Evolutionary conservation across 2,329 filamentous ascomycete genomes (phyloP).

Genomic region (Stagonosporopsis rhizophila): DNA sequence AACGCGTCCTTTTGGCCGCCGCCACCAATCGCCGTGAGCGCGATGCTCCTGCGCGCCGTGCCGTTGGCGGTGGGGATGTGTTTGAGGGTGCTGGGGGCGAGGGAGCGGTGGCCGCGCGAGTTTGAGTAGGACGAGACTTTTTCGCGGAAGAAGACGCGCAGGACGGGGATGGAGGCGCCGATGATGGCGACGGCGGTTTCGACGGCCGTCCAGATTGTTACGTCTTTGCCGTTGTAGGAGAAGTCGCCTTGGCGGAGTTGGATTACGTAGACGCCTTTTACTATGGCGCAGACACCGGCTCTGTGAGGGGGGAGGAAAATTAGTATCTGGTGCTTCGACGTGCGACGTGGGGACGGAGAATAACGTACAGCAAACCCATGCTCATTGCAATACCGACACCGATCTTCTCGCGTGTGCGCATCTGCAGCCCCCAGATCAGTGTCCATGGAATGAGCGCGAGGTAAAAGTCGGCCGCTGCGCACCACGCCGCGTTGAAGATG

Average conservation of each 20-base stretch:
- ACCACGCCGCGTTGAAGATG: slow-evolving; percentile 41
- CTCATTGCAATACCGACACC: slow-evolving; percentile 42
- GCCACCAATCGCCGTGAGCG: neutral
- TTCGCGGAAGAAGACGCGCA: slow-evolving; percentile 44
- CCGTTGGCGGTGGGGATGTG: neutral
- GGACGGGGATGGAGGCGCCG: slow-evolving; percentile 39
- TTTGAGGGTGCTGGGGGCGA: neutral
- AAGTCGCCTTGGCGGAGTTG: slow-evolving; percentile 36
- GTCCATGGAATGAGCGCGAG: slow-evolving; percentile 40
- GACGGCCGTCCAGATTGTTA: slow-evolving; percentile 40
- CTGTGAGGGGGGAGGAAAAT: slow-evolving; percentile 8
- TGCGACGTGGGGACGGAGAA: neutral
- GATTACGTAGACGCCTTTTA: slow-evolving; percentile 36
- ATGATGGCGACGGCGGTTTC: slow-evolving; percentile 42
- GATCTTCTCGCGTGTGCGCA: slow-evolving; percentile 34
- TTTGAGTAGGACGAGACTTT: slow-evolving; percentile 20
- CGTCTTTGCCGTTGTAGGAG: slow-evolving; percentile 40
- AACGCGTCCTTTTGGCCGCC: neutral
- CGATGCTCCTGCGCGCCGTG: slow-evolving; percentile 1
- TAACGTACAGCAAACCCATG: slow-evolving; percentile 35
- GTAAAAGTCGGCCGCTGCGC: slow-evolving; percentile 31
- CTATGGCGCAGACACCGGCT: slow-evolving; percentile 36
- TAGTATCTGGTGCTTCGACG: too few species aligned
- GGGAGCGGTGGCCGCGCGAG: slow-evolving; percentile 5
- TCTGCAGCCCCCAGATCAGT: slow-evolving; percentile 33